Conservation (phyloP, 148 eudicot species). For the Fallopia convolvulus region DNA sequence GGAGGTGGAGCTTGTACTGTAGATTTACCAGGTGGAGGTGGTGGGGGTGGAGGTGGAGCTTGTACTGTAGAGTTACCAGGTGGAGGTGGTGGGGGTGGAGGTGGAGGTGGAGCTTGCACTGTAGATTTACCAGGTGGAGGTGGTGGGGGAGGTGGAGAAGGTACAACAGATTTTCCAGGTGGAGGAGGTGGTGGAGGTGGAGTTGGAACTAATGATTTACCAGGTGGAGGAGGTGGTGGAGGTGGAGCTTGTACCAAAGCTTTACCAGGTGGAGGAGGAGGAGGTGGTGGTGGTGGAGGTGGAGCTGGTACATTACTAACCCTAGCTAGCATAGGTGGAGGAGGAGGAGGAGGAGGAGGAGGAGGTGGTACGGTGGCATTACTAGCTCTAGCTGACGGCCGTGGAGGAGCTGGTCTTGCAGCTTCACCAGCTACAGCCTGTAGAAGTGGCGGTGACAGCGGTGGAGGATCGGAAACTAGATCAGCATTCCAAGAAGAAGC, state of each 20-base stretch:
- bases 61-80: background rate
- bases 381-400: background rate
- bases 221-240: conserved; percentile 19
- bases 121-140: conserved; percentile 10
- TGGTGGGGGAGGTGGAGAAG: conserved; percentile 19
- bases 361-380: conserved; percentile 1
- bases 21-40: conserved; percentile 7
- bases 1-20: conserved; percentile 9
- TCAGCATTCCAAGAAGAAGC: background rate
- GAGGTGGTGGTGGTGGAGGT: conserved; percentile 28
- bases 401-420: conserved; percentile 10
- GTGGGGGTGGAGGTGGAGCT: conserved; percentile 19
- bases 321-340: conserved; percentile 22
- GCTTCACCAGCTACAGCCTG: conserved; percentile 14
- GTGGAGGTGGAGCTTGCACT: conserved; percentile 10
- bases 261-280: background rate
- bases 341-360: conserved; percentile 9
- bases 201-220: background rate
- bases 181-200: conserved; percentile 14
- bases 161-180: background rate
- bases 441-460: conserved; percentile 24
- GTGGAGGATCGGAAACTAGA: background rate
- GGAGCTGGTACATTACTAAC: conserved; percentile 1
- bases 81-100: conserved; percentile 22
- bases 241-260: background rate